These are phyloP conservation scores for Tuber brumale DNA, from an alignment of 495 filamentous ascomycete genomes.

Conservation along the genomic window DNA sequence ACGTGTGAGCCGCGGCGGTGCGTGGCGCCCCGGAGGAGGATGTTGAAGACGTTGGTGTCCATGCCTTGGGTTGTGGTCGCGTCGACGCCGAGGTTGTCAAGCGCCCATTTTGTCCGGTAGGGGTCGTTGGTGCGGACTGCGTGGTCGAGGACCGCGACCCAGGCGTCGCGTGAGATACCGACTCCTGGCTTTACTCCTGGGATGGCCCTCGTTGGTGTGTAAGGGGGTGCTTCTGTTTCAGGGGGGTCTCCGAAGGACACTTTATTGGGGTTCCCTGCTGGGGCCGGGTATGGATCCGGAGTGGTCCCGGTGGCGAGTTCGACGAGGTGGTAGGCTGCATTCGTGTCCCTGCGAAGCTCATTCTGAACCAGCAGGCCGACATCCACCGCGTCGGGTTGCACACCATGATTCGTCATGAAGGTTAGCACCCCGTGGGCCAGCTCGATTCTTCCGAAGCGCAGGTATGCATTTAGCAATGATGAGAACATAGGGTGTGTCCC, in stretches of 20 bases:
- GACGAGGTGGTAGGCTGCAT: constrained; percentile 21
- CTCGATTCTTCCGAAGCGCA: constrained; percentile 16
- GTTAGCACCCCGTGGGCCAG: constrained; percentile 15
- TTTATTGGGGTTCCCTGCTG: background rate
- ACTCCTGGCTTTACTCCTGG: background rate
- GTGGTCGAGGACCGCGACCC: constrained; percentile 20
- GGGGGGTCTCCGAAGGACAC: background rate
- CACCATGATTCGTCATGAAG: constrained; percentile 10
- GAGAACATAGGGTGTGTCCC: constrained; percentile 17
- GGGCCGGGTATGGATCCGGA: background rate
- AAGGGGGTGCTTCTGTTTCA: background rate
- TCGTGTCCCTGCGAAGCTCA: constrained; percentile 15
- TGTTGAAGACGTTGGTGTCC: constrained; percentile 27
- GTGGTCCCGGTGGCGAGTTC: constrained; percentile 3
- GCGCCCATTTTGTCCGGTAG: constrained; percentile 17
- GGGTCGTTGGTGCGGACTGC: constrained; percentile 3
- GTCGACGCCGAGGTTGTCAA: constrained; percentile 15
- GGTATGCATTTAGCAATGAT: constrained; percentile 28
- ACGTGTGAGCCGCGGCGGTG: constrained; percentile 5
- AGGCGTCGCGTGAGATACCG: constrained; percentile 20
- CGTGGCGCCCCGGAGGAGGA: constrained; percentile 23
- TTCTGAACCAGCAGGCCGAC: constrained; percentile 23
- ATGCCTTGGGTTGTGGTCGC: constrained; percentile 12
- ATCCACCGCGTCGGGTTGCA: constrained; percentile 13
- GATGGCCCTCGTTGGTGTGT: background rate